These are phyloP conservation scores for Nymphaea colorata DNA, from an alignment of 164 flowering plant genomes.

Conservation along the genomic window DNA sequence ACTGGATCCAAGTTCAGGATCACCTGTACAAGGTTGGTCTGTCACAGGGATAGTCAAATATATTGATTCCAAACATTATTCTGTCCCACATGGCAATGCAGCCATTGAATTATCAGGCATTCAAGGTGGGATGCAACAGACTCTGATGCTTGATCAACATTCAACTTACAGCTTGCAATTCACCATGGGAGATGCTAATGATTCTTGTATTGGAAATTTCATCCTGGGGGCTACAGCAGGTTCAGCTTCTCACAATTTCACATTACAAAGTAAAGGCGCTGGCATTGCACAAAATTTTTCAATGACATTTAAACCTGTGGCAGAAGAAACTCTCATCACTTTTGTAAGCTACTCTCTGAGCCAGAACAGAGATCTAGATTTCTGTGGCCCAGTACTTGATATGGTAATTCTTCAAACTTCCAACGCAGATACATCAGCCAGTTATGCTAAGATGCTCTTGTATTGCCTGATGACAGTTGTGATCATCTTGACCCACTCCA, in stretches of 20 bases:
- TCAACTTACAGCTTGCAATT: conserved; percentile 23
- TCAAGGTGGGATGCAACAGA: conserved; percentile 26
- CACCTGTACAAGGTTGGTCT: conserved; percentile 33
- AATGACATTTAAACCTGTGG: conserved; percentile 24
- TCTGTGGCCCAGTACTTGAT: conserved; percentile 41
- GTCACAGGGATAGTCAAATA: conserved; percentile 34
- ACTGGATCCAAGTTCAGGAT: conserved; percentile 19
- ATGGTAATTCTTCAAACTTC: conserved; percentile 25
- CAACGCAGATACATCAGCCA: conserved; percentile 8
- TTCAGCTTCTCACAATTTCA: conserved; percentile 19
- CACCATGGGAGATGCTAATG: conserved; percentile 36
- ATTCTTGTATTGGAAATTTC: conserved; percentile 29
- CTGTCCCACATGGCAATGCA: conserved; percentile 37
- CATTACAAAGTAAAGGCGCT: conserved; percentile 25
- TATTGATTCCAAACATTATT: conserved; percentile 32
- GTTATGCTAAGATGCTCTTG: no score
- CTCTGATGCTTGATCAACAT: conserved; percentile 12
- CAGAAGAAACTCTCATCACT: conserved; percentile 19
- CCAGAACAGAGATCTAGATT: conserved; percentile 24
- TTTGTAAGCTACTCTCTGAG: conserved; percentile 21
- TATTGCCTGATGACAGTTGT: no score
- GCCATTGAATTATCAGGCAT: conserved; percentile 31
- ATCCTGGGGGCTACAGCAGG: conserved; percentile 31
- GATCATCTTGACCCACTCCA: no score
- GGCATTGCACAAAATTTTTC: conserved; percentile 23